phyloP scores from a whole-genome alignment of 1,139 yeast genomes.

The Hyphopichia buzzinii region DNA sequence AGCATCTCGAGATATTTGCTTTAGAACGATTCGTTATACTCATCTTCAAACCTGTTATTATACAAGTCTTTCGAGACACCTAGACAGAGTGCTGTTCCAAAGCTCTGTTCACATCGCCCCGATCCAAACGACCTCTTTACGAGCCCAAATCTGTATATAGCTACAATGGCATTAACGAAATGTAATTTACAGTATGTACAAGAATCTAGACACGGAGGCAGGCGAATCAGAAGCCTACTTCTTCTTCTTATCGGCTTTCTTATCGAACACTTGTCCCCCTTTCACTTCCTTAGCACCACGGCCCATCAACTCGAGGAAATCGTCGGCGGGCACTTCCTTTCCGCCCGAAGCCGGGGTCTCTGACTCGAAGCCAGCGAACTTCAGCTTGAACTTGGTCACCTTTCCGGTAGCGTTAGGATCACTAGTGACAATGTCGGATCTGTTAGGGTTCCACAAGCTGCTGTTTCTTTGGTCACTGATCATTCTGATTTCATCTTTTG shows the following conservation, averaged over 20 bases:
- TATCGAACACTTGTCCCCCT: constrained; percentile 60
- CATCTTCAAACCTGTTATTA: no score
- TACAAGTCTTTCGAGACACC: no score
- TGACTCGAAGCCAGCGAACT: constrained; percentile 55
- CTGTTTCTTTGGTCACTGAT: constrained; percentile 86
- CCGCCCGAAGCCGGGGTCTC: constrained; percentile 18
- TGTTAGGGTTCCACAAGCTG: constrained; percentile 83
- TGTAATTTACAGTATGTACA: no score
- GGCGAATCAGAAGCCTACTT: constrained; percentile 6
- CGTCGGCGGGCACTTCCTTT: constrained; percentile 29
- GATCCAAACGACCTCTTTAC: no score
- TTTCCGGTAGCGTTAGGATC: constrained; percentile 86
- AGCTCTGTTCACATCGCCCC: no score
- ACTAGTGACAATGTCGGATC: constrained; percentile 68
- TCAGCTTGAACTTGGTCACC: constrained; percentile 79
- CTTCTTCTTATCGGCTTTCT: constrained; percentile 37
- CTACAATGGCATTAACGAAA: no score
- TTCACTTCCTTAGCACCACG: constrained; percentile 60
- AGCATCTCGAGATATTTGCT: no score
- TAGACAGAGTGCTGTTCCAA: no score
- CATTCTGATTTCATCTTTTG: constrained; percentile 82
- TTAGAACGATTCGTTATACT: no score
- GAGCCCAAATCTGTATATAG: no score
- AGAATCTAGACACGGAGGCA: no score
- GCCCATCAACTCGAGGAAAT: constrained; percentile 60